A percentile compares a stretch with the other conserved stretches of the same genome.
These are phyloP conservation scores for Echium plantagineum DNA, from an alignment of 257 asterid species.

Conservation along the genomic window DNA sequence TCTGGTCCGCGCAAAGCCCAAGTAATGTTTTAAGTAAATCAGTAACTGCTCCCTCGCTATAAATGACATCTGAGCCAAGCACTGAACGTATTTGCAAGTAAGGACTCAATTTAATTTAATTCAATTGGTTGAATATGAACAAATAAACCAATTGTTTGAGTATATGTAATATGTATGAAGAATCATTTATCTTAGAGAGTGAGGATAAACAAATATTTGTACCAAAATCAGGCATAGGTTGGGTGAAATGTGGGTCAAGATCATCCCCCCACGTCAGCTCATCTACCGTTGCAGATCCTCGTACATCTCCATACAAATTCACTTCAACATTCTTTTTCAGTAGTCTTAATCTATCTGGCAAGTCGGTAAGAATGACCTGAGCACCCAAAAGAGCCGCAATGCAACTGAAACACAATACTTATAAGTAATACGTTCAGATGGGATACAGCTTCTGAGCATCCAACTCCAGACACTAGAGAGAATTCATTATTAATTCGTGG, in stretches of 20 bases:
- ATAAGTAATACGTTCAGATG: conserved; percentile 3
- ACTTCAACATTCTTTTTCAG: conserved; percentile 66
- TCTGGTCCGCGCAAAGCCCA: conserved; percentile 55
- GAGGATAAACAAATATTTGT: neutral
- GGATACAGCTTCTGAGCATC: neutral
- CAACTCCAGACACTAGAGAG: neutral
- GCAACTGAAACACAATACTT: conserved; percentile 45
- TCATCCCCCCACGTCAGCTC: conserved; percentile 85
- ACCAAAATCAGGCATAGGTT: conserved; percentile 81
- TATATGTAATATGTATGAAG: neutral
- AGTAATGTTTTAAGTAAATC: conserved; percentile 65
- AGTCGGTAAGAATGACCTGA: conserved; percentile 69
- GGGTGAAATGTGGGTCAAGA: conserved; percentile 33
- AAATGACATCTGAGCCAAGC: conserved; percentile 81
- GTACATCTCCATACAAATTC: conserved; percentile 63
- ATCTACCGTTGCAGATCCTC: conserved; percentile 65
- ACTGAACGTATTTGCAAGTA: conserved; percentile 27
- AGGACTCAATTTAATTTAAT: neutral
- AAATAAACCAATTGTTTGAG: no score
- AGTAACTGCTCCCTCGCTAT: conserved; percentile 73
- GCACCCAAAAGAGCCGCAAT: conserved; percentile 84
- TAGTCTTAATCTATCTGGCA: conserved; percentile 77
- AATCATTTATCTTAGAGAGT: neutral
- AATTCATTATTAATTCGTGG: neutral
- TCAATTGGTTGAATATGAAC: no score